Base-by-base conservation (phyloP, 768 basidiomycete genomes). In the Hebeloma cylindrosporum region DNA sequence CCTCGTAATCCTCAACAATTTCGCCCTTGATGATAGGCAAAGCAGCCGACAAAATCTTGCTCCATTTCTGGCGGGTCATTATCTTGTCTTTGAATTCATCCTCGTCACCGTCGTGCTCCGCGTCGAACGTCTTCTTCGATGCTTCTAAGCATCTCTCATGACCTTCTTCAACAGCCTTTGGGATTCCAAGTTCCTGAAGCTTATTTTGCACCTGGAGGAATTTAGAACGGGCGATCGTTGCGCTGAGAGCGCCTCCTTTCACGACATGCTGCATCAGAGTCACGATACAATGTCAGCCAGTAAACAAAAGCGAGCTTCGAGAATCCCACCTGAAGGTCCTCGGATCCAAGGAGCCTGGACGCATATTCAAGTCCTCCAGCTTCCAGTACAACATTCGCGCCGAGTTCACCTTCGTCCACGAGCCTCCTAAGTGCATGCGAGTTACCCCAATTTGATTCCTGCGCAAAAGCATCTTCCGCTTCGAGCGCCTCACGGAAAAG, bases 301-400 rank as follows among this genome's bases (percentile, higher is more conserved):
- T 3, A 16, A 6, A 6, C 7, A 21, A 10, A 25, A 3, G n/a
- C 3, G 35, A 34, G 20, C 8, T 11, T 10, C 11, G 16, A 11
- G 43, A 40, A 8, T 44, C 57, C 10, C 14, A 59, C 57, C 26
- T 59, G 52, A 22, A 45, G 14, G 45, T 54, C 38, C 2, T 54
- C 52, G 6, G 41, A 30, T 18, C 40, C 21, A 11, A 59, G 22
- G 16, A 59, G 43, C 17, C 41, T 39, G 7, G 56, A 14, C 2
- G 52, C 54, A 44, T 51, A 59, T 4, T 56, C 52, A 4, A 56
- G 23, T 2, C 31, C 49, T 11, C 57, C 57, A 17, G 48, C 45
- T 7, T 59, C 55, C n/a, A 56, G 22, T 3, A 54, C 37, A 17
- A 48, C 16, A 13, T 14, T 44, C 9, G 49, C 33, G 21, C 40